Conservation (phyloP, 208 protist species). For the Angomonas deanei region DNA sequence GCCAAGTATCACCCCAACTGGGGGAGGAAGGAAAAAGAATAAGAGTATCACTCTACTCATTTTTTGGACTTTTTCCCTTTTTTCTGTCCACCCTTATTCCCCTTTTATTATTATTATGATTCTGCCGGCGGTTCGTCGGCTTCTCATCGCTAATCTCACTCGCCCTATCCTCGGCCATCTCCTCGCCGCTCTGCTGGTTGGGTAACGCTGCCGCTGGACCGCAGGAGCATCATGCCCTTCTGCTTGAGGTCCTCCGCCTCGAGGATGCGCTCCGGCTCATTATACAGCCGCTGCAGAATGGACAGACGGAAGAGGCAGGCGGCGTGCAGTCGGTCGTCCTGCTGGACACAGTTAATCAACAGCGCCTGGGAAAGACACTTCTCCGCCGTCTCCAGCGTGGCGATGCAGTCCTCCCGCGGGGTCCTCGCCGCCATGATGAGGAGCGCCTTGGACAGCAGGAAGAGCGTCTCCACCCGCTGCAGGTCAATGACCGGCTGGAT, state of each 20-base stretch:
- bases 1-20: no score
- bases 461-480: conserved; percentile 75
- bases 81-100: background rate
- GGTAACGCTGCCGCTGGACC: conserved; percentile 1
- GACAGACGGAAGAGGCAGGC: conserved; percentile 70
- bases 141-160: background rate
- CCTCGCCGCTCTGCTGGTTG: conserved; percentile 28
- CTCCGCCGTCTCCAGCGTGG: conserved; percentile 75
- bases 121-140: background rate
- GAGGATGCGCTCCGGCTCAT: conserved; percentile 46
- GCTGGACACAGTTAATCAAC: conserved; percentile 25
- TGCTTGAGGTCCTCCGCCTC: conserved; percentile 46
- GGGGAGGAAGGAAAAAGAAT: no score
- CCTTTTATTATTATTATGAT: background rate
- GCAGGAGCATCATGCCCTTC: conserved; percentile 40
- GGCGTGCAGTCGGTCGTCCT: conserved; percentile 37
- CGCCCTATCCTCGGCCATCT: conserved; percentile 33
- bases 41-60: no score
- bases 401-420: conserved; percentile 49
- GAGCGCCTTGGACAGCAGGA: conserved; percentile 66
- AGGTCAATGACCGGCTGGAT: conserved; percentile 53
- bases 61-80: background rate
- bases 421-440: conserved; percentile 82
- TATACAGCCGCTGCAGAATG: conserved; percentile 60
- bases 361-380: conserved; percentile 72